These are phyloP conservation scores for Cryptosporidium bovis DNA, from an alignment of 169 alveolate species.

Conservation along the genomic window DNA sequence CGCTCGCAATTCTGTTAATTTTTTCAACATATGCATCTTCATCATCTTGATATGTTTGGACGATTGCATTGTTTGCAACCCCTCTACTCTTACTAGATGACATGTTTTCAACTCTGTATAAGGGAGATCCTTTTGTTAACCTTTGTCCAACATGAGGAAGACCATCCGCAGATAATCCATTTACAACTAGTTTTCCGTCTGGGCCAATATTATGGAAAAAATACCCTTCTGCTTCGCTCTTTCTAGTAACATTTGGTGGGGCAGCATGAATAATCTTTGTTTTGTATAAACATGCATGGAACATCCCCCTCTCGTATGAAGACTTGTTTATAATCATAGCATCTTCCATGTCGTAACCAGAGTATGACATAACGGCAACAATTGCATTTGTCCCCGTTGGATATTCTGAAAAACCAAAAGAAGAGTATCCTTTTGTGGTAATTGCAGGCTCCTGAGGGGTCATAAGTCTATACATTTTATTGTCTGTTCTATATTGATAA, in stretches of 20 bases:
- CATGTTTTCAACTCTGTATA: constrained; percentile 78
- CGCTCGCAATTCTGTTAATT: constrained; percentile 76
- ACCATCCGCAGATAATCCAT: constrained; percentile 87
- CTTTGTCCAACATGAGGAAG: constrained; percentile 87
- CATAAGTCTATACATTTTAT: constrained; percentile 90
- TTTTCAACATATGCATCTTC: constrained; percentile 82
- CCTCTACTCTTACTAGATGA: constrained; percentile 39
- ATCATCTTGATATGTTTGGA: constrained; percentile 79
- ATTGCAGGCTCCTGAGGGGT: constrained; percentile 99
- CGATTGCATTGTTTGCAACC: constrained; percentile 66
- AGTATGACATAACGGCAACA: constrained; percentile 98
- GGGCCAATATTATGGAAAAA: constrained; percentile 76
- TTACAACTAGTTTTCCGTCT: constrained; percentile 75
- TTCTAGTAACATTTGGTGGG: constrained; percentile 74
- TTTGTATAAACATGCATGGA: constrained; percentile 97
- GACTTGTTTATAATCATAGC: constrained; percentile 99
- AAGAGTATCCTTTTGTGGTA: constrained; percentile 92
- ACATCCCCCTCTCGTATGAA: constrained; percentile 99
- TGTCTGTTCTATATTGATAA: constrained; percentile 94
- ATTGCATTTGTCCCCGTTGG: constrained; percentile 99
- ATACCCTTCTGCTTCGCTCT: constrained; percentile 76
- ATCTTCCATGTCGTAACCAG: constrained; percentile 99
- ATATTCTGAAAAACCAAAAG: constrained; percentile 94
- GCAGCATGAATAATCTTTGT: constrained; percentile 87
- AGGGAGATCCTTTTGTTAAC: constrained; percentile 82